A percentile compares a stretch with the other conserved stretches of the same genome.
Conservation (phyloP, 805 yeast genomes). For the Starmera amethionina region DNA sequence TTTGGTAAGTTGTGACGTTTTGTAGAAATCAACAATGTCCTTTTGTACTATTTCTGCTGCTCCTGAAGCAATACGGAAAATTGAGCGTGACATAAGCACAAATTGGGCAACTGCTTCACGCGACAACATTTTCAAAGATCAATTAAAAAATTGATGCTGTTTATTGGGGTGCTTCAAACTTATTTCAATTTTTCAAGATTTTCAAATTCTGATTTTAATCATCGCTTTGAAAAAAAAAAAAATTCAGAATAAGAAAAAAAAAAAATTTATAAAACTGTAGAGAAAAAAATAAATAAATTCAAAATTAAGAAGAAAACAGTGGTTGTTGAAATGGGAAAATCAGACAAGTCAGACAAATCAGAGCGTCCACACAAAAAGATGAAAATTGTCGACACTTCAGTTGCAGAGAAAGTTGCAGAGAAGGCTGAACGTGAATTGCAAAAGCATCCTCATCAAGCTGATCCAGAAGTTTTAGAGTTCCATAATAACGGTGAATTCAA, state of each 20-base stretch:
- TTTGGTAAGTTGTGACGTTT: slow-evolving; percentile 13
- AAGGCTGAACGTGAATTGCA: slow-evolving; percentile 46
- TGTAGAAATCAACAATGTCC: slow-evolving; percentile 11
- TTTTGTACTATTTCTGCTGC: slow-evolving; percentile 4
- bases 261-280: background rate
- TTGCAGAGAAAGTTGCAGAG: slow-evolving; percentile 60
- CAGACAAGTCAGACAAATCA: slow-evolving; percentile 5
- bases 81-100: slow-evolving; percentile 10
- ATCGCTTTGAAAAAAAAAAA: background rate
- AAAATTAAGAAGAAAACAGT: background rate
- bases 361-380: slow-evolving; percentile 41
- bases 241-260: background rate
- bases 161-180: too few species aligned
- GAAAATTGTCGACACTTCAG: slow-evolving; percentile 37
- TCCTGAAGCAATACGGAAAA: slow-evolving; percentile 8
- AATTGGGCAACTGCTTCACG: slow-evolving; percentile 12
- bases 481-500: slow-evolving; percentile 63
- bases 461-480: slow-evolving; percentile 29
- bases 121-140: slow-evolving; percentile 5
- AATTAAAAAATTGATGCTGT: too few species aligned
- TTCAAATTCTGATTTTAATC: background rate
- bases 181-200: background rate
- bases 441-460: slow-evolving; percentile 36
- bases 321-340: background rate
- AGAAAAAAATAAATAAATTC: background rate